Conservation (phyloP, 257 asterid genomes). For the Gentiana dahurica region DNA sequence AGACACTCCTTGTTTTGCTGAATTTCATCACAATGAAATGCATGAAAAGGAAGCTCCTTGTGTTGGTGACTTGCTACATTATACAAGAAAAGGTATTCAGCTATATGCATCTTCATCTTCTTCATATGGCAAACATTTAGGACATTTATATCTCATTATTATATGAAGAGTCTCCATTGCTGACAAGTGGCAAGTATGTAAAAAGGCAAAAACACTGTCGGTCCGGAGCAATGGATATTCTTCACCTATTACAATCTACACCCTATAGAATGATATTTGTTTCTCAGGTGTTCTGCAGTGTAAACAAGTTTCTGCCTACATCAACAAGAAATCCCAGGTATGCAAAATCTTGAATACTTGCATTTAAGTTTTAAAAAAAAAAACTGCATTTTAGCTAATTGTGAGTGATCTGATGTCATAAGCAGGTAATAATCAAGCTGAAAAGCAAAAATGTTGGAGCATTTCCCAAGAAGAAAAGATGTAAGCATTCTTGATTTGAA, state of each 20-base stretch:
- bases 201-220: too few species aligned
- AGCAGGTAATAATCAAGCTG: slow-evolving; percentile 60
- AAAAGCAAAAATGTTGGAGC: slow-evolving; percentile 78
- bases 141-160: too few species aligned
- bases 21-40: slow-evolving; percentile 22
- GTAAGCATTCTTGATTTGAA: slow-evolving; percentile 29
- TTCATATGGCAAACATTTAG: too few species aligned
- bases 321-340: slow-evolving; percentile 63
- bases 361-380: too few species aligned
- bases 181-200: neutral
- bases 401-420: neutral
- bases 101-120: too few species aligned
- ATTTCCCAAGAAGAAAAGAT: slow-evolving; percentile 62
- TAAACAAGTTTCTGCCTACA: slow-evolving; percentile 55
- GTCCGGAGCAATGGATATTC: too few species aligned
- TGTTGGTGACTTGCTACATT: slow-evolving; percentile 66
- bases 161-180: too few species aligned
- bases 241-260: neutral
- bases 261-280: neutral
- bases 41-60: slow-evolving; percentile 48
- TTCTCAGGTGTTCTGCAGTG: slow-evolving; percentile 53
- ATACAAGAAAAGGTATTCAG: slow-evolving; percentile 51
- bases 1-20: slow-evolving; percentile 30
- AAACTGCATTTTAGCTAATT: too few species aligned
- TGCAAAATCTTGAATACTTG: neutral